Evolutionary conservation across 1,139 yeast species (phyloP).

Genomic region (Yamadazyma conglobata): DNA sequence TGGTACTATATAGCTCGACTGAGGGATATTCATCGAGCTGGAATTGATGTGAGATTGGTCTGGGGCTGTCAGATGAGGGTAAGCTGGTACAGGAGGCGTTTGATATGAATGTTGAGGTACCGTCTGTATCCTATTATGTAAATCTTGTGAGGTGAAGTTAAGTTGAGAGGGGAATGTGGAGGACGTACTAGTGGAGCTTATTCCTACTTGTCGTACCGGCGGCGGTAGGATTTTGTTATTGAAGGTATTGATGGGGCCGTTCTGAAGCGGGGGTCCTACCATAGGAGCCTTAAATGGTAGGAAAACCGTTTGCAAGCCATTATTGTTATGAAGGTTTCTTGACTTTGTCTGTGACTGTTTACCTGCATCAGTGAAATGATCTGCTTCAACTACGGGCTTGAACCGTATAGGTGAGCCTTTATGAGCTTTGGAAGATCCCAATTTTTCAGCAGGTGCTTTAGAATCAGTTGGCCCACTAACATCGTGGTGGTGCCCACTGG

Average conservation of each 20-base stretch:
- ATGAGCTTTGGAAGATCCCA: neutral
- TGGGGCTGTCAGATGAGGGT: too few species aligned
- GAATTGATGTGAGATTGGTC: too few species aligned
- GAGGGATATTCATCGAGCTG: too few species aligned
- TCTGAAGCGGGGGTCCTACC: neutral
- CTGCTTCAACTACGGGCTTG: conserved; percentile 5
- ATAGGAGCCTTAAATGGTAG: conserved; percentile 7
- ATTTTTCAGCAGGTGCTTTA: too few species aligned
- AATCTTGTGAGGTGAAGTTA: conserved; percentile 1
- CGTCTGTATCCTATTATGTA: too few species aligned
- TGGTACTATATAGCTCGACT: too few species aligned
- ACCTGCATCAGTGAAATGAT: conserved; percentile 1
- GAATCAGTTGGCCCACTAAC: too few species aligned
- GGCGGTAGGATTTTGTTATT: too few species aligned
- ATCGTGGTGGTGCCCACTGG: too few species aligned
- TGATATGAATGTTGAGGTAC: too few species aligned
- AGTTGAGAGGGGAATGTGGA: conserved; percentile 1
- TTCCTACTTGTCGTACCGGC: conserved; percentile 3
- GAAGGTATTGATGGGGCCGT: conserved; percentile 1
- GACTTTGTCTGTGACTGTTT: neutral
- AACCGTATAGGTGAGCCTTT: conserved; percentile 4
- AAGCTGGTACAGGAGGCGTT: conserved; percentile 1
- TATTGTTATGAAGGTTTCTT: conserved; percentile 6
- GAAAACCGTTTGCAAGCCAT: conserved; percentile 10
- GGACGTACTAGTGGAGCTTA: neutral